These are phyloP conservation scores for Aquanectria penicillioides DNA, from an alignment of 2,329 filamentous ascomycete genomes.

Conservation along the genomic window DNA sequence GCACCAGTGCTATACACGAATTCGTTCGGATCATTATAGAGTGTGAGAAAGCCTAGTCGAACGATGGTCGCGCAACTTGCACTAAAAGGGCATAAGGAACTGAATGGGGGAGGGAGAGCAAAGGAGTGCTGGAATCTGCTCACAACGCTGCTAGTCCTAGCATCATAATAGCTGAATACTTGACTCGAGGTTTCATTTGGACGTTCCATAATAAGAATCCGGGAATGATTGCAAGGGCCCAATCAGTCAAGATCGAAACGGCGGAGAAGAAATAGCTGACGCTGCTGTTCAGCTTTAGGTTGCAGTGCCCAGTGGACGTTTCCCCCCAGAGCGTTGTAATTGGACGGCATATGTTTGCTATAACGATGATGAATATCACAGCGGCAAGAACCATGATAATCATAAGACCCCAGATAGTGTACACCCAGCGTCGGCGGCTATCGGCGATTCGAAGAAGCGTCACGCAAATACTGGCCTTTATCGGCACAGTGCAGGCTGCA, in stretches of 20 bases:
- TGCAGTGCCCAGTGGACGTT: slow-evolving; percentile 30
- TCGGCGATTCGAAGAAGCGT: slow-evolving; percentile 42
- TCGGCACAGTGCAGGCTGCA: no score
- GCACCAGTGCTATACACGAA: no score
- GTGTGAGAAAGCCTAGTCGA: no score
- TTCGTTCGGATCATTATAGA: no score
- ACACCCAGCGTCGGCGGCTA: slow-evolving; percentile 22
- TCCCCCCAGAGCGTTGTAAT: slow-evolving; percentile 39
- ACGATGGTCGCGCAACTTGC: no score
- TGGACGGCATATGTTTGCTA: slow-evolving; percentile 38
- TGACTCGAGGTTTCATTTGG: slow-evolving; percentile 38
- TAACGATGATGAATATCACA: slow-evolving; percentile 33
- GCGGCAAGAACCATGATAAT: slow-evolving; percentile 27
- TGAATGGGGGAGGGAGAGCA: no score
- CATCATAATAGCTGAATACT: slow-evolving; percentile 30
- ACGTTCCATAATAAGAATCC: slow-evolving; percentile 39
- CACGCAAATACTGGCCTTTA: no score
- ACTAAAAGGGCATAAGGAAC: no score
- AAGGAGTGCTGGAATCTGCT: no score
- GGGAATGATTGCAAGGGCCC: slow-evolving; percentile 37
- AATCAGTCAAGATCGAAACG: slow-evolving; percentile 40
- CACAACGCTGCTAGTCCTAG: neutral
- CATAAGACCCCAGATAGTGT: slow-evolving; percentile 19
- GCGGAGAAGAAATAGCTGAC: slow-evolving; percentile 41
- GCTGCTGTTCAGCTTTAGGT: slow-evolving; percentile 28